phyloP scores from a whole-genome alignment of 257 asterid genomes.

The Solanum rostratum region DNA sequence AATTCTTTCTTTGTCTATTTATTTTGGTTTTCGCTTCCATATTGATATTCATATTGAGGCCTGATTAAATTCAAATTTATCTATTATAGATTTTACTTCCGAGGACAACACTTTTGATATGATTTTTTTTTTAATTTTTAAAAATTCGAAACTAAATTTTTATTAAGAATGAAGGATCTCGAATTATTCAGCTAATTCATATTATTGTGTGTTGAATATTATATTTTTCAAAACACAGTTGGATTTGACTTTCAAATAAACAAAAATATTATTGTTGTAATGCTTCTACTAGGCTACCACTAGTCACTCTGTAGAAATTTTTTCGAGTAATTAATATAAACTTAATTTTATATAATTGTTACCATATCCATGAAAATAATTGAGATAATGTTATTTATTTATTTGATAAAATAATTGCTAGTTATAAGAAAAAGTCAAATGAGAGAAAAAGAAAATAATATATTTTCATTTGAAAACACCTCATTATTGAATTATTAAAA shows the following conservation, averaged over 20 bases:
- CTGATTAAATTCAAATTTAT: neutral
- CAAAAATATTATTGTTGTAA: neutral
- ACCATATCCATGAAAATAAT: neutral
- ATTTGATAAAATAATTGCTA: neutral
- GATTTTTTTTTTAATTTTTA: rapidly evolving
- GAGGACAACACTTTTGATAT: rapidly evolving
- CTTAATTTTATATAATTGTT: neutral
- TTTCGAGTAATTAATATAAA: neutral
- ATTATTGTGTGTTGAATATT: neutral
- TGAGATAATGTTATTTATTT: neutral
- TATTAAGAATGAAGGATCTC: neutral
- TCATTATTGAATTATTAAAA: neutral
- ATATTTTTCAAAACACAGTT: neutral
- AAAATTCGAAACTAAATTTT: rapidly evolving
- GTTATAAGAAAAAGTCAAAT: neutral
- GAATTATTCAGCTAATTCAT: neutral
- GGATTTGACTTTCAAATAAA: neutral
- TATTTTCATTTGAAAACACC: neutral
- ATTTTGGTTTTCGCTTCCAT: neutral
- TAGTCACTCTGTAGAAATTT: neutral
- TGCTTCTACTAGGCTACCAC: neutral
- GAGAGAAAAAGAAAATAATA: neutral
- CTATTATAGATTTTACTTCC: neutral
- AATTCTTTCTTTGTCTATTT: neutral
- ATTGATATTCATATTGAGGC: too few relatives aligned